Percentiles rank a stretch among this genome's conserved stretches.
Evolutionary conservation across 306 rosid species (phyloP).

Genomic region (Cucumis sativus): DNA sequence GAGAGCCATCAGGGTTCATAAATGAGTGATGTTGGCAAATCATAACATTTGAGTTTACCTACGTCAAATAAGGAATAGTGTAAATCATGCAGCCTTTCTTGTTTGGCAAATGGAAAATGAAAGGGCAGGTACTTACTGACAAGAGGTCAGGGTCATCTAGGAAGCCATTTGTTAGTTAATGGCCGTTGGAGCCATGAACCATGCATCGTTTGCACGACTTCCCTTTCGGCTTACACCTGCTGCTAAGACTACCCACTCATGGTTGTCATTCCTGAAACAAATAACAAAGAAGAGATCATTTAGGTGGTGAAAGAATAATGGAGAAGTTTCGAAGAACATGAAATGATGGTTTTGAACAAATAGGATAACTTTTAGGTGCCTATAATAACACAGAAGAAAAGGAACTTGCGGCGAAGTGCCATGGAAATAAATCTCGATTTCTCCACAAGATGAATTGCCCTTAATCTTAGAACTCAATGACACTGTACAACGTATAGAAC

Average conservation of each 20-base stretch:
- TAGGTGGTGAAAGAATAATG: not conserved
- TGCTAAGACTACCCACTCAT: not conserved
- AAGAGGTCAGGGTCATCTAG: not conserved
- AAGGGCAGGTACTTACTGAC: not conserved
- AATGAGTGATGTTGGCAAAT: not conserved
- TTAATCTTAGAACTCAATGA: not conserved
- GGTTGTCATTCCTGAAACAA: constrained; percentile 10
- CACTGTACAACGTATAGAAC: no score
- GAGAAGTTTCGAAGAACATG: not conserved
- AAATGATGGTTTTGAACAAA: not conserved
- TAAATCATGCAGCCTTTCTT: not conserved
- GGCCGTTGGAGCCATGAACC: not conserved
- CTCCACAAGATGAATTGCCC: not conserved
- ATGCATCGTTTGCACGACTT: not conserved
- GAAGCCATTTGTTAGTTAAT: not conserved
- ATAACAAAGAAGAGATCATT: not conserved
- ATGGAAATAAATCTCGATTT: not conserved
- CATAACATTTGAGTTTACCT: not conserved
- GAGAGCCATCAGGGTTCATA: not conserved
- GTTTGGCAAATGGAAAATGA: not conserved
- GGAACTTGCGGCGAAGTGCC: not conserved
- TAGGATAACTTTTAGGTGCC: not conserved
- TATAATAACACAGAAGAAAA: not conserved
- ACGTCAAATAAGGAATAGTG: not conserved
- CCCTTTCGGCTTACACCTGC: not conserved